Base-by-base conservation (phyloP, 257 asterid species). In the Nicotiana otophora region DNA sequence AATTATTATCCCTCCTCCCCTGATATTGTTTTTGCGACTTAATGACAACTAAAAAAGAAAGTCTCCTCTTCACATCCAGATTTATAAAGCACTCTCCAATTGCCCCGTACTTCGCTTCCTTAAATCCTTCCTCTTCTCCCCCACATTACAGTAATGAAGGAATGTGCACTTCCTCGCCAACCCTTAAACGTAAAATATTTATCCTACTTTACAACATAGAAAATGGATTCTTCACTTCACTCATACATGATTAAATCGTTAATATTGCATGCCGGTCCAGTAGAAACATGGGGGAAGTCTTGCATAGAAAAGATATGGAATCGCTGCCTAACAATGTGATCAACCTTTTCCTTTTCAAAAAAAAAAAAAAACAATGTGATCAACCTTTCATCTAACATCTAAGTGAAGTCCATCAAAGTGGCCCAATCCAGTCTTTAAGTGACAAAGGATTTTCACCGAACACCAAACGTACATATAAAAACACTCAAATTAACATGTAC, bases 111-210 rank as follows among this genome's bases (percentile, higher is more conserved):
- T 42, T 70, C 5, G 1, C 36, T 39, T 39, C 78, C 58, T 42
- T 42, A 70, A 70, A 70, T 70, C 78, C 78, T 70, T 72, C 7
- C 14, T 46, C 79, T 46, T 23, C 39, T 72, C 61, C 79, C 39
- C 4, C 7, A 0, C 42, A 70, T 1, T 42, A 46, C 58, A 0
- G 55, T 46, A 20, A 20, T 5, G 60, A 12, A 20, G n/a, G 78
- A 72, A 33, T 20, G 12, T 54, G 33, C 39, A 46, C 79, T 55
- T 72, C 19, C 79, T 46, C 79, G 48, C 8, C 79, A 46, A 48
- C 79, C 79, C 39, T n/a, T 46, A 28, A 42, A 72, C 7, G 61
- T 72, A 72, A 33, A 70, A 42, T 70, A 39, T 23, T 26, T 39
- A 26, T 48, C 63, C 80, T 1, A 74, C 15, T 1, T 23, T 23